Evolutionary conservation across 2,329 filamentous ascomycete species (phyloP), one percentile per base, ranked within the genome.

Genomic region (Colletotrichum sansevieriae): DNA sequence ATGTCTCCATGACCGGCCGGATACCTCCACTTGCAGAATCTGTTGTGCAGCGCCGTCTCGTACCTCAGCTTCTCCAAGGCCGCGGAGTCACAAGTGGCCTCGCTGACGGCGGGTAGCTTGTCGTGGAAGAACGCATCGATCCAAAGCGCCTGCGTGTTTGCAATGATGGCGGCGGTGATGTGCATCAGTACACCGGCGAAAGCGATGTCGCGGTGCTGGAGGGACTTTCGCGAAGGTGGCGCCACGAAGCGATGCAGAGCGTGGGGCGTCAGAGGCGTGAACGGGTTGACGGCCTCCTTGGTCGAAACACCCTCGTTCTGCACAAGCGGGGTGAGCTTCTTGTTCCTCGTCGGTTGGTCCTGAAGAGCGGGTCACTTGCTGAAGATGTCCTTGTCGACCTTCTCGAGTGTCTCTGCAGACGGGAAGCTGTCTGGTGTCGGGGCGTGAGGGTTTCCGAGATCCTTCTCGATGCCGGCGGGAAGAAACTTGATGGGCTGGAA

Each of bases 11-110:
- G 90, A 0, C 91, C 91, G 3, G 82, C 84, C 1, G 90, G 88
- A 73, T 92, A 92, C 29, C 92, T 84, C 86, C 90, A 91, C 71
- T 85, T 88, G 4, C 90, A 90, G 75, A 91, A 95, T 43, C 91
- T 87, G 20, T 85, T 89, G 74, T 91, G 84, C 54, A 94, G 79
- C 25, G 90, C 84, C 0, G 90, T 88, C 72, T 91, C 85, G 70
- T 84, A 83, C 61, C 77, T 80, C 18, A 87, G 71, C 54, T 75
- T 68, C 3, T 80, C 78, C 11, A 90, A 73, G 9, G 83, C 80
- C 13, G 54, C 11, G 13, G 37, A 20, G 33, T 63, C 35, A 2
- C 68, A 71, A 4, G 59, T 75, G 5, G 80, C 72, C 25, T 60
- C 18, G 29, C 54, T 55, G 4, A 70, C 20, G 0, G 70, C 35